Conservation (phyloP, 176 grass and related monocot genomes). For the Avena insularis region DNA sequence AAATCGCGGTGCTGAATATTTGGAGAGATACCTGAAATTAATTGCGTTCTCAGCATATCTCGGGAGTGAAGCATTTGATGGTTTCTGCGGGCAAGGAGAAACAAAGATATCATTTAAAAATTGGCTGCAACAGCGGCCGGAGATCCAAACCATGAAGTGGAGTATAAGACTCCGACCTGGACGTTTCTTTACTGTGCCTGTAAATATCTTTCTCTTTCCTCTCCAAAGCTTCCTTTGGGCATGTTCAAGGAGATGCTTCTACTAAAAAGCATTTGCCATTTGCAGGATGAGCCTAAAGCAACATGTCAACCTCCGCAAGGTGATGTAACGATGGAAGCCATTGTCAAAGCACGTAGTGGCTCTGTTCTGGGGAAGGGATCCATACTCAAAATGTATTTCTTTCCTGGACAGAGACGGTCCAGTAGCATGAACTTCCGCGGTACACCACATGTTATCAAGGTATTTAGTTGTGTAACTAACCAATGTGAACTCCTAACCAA, state of each 20-base stretch:
- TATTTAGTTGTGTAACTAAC: slow-evolving; percentile 42
- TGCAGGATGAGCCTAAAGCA: slow-evolving; percentile 82
- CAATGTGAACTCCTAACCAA: slow-evolving; percentile 5
- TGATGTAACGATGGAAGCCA: slow-evolving; percentile 83
- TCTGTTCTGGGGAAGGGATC: slow-evolving; percentile 98
- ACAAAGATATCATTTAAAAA: slow-evolving; percentile 85
- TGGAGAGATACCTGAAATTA: slow-evolving; percentile 97
- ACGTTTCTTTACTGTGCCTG: slow-evolving; percentile 82
- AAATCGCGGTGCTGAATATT: slow-evolving; percentile 94
- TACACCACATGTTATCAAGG: slow-evolving; percentile 90
- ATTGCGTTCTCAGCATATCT: slow-evolving; percentile 97
- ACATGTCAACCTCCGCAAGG: slow-evolving; percentile 63
- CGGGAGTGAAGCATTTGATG: slow-evolving; percentile 94
- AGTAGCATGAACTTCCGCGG: slow-evolving; percentile 76
- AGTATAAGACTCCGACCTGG: slow-evolving; percentile 96
- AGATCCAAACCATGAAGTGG: slow-evolving; percentile 99
- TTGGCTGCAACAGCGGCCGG: slow-evolving; percentile 84
- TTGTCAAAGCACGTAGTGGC: slow-evolving; percentile 87
- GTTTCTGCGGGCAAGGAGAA: slow-evolving; percentile 87
- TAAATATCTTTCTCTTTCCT: slow-evolving; percentile 60
- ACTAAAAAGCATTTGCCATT: slow-evolving; percentile 39
- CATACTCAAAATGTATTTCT: slow-evolving; percentile 98
- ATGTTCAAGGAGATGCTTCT: slow-evolving; percentile 20
- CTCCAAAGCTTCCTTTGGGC: slow-evolving; percentile 19
- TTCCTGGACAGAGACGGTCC: slow-evolving; percentile 89